These are phyloP conservation scores for Verticillium tricorpus DNA, from an alignment of 2,329 filamentous ascomycete species.

Conservation along the genomic window DNA sequence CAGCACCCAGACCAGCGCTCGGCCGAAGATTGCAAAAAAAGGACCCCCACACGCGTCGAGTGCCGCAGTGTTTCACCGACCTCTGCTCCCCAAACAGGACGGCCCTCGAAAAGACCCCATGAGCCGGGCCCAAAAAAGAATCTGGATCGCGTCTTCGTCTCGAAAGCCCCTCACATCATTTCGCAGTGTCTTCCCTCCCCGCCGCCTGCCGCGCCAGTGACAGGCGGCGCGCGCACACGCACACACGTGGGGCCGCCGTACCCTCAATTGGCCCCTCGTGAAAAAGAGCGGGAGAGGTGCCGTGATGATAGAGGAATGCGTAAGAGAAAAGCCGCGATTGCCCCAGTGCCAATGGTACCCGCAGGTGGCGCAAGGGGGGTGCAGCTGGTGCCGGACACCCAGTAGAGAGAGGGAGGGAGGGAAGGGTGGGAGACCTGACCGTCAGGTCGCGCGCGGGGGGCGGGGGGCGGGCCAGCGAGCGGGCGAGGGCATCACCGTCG, in stretches of 20 bases:
- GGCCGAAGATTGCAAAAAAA: background rate
- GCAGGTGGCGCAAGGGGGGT: background rate
- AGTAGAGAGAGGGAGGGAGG: background rate
- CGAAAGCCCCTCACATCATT: background rate
- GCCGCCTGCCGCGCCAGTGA: background rate
- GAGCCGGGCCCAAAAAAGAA: background rate
- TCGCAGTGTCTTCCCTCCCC: background rate
- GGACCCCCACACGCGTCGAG: background rate
- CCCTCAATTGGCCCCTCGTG: conserved; percentile 2
- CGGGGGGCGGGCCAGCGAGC: background rate
- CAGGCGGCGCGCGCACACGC: background rate
- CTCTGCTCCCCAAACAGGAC: background rate
- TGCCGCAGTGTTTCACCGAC: background rate
- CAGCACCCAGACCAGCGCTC: background rate
- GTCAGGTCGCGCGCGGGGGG: background rate
- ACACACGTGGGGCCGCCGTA: conserved; percentile 1
- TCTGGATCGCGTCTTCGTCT: background rate
- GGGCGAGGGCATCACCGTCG: background rate
- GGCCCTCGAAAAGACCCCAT: background rate
- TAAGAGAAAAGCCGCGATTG: conserved; percentile 3
- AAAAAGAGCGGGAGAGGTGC: background rate
- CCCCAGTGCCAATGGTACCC: conserved; percentile 1
- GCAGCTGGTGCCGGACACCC: background rate
- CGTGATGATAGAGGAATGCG: conserved; percentile 2
- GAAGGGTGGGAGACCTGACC: background rate